phyloP scores from a whole-genome alignment of 2,329 filamentous ascomycete species.

The Tolypocladium paradoxum region DNA sequence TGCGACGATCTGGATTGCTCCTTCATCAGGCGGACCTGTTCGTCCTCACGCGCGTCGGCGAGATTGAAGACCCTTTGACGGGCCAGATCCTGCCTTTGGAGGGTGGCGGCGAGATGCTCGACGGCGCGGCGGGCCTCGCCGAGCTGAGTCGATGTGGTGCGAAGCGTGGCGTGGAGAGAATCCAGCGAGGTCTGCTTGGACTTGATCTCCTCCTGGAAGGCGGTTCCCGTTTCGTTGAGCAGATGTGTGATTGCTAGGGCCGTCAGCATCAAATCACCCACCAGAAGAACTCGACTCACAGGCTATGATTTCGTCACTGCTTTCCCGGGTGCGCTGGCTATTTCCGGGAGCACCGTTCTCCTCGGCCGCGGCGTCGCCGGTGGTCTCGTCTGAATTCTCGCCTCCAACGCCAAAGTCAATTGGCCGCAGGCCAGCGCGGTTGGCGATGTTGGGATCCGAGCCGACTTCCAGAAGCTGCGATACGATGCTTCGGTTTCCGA shows the following conservation, averaged over 20 bases:
- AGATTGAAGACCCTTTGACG: constrained; percentile 70
- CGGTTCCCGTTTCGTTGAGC: constrained; percentile 64
- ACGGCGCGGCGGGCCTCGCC: constrained; percentile 66
- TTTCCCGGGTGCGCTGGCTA: constrained; percentile 54
- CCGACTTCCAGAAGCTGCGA: constrained; percentile 94
- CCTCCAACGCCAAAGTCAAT: constrained; percentile 90
- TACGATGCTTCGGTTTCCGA: constrained; percentile 89
- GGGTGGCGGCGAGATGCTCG: constrained; percentile 57
- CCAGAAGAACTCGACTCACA: constrained; percentile 41
- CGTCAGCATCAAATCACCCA: background rate
- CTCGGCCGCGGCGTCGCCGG: constrained; percentile 31
- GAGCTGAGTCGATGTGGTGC: constrained; percentile 68
- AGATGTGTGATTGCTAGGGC: constrained; percentile 67
- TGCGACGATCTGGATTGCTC: constrained; percentile 28
- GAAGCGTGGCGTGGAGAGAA: constrained; percentile 67
- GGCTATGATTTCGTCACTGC: constrained; percentile 67
- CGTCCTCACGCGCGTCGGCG: constrained; percentile 59
- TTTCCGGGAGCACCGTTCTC: constrained; percentile 32
- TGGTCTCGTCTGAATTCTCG: constrained; percentile 38
- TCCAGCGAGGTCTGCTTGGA: constrained; percentile 79
- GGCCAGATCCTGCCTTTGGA: constrained; percentile 54
- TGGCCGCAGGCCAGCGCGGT: constrained; percentile 77
- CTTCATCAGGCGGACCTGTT: constrained; percentile 41
- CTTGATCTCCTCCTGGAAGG: constrained; percentile 71
- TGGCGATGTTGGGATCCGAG: constrained; percentile 84